Percentiles rank a stretch among this genome's conserved stretches.
phyloP scores from a whole-genome alignment of 2,329 filamentous ascomycete species.

The Chaetothyriales sp. region DNA sequence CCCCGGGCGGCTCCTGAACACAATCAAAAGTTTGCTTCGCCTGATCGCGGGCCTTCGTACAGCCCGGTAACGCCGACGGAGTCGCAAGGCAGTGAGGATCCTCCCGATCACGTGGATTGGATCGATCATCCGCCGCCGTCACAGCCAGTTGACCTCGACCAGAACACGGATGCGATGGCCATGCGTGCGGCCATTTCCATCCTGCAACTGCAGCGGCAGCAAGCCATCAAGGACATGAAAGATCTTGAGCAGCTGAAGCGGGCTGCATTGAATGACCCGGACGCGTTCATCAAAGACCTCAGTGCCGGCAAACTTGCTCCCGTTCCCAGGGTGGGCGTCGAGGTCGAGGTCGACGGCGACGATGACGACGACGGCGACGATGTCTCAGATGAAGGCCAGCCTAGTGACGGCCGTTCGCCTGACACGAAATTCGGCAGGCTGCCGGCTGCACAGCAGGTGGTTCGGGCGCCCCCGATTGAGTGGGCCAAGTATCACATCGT shows the following conservation, averaged over 20 bases:
- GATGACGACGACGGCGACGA: conserved; percentile 18
- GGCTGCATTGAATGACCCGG: conserved; percentile 54
- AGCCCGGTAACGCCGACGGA: conserved; percentile 33
- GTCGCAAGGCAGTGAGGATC: not conserved
- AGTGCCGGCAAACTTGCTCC: conserved; percentile 42
- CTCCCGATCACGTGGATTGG: conserved; percentile 5
- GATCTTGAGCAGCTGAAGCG: conserved; percentile 54
- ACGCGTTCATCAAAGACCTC: conserved; percentile 56
- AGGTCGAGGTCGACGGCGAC: conserved; percentile 25
- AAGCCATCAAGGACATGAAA: conserved; percentile 60
- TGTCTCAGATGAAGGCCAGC: conserved; percentile 12
- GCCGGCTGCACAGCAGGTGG: conserved; percentile 64
- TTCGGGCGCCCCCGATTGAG: conserved; percentile 78
- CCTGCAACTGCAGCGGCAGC: conserved; percentile 69
- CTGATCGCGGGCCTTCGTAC: conserved; percentile 24
- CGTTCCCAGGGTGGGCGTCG: conserved; percentile 17
- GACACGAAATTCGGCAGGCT: conserved; percentile 44
- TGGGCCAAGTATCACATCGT: conserved; percentile 92
- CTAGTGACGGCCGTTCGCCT: conserved; percentile 7
- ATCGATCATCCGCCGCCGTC: conserved; percentile 22
- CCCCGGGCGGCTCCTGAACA: conserved; percentile 1
- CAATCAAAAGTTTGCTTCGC: conserved; percentile 15
- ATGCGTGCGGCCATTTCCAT: conserved; percentile 73
- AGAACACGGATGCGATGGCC: conserved; percentile 75
- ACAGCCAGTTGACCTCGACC: conserved; percentile 31